Evolutionary conservation across 192 early-diverging fungal species (phyloP), one percentile per base, ranked within the genome.

Genomic region (Glomus cerebriforme): DNA sequence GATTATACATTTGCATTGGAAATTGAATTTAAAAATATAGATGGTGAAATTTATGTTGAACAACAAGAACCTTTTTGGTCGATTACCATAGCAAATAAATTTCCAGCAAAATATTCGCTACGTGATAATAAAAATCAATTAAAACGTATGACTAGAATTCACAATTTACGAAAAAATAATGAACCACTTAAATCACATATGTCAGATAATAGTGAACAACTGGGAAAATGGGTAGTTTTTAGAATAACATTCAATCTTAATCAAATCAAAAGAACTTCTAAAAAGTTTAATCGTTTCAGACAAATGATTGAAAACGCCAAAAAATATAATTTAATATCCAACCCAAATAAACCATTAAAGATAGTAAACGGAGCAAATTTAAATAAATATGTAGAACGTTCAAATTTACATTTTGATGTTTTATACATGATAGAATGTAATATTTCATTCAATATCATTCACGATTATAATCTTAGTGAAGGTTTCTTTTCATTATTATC

Each of bases 391-490:
- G 62, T 29, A 19, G 84, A 78, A 47, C 77, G 62, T 5, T 60
- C n/a, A 8, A 9, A 1, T 9, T 81, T 75, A 5, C 32, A 47
- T 1, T 90, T 85, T 45, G 85, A 88, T 13, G 80, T 85, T 0
- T 77, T 86, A 0, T 90, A 88, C 37, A 67, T 85, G 72, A 59
- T 90, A 0, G 89, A 90, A 67, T 81, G 83, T 13, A 78, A 82
- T 1, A 64, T 90, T 3, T 80, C 82, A 0, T 65, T 75, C 49
- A 82, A 86, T 17, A 83, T 73, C 4, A 62, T 90, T 19, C 68
- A 83, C 17, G 86, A 85, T 24, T 83, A 82, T 31, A 88, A 90
- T 29, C 32, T 90, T 17, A 80, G 78, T 7, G 67, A 79, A 1
- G 65, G 65, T 1, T 88, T 88, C 27, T 84, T 78, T 22, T 37